Conservation (phyloP, 495 filamentous ascomycete species). For the Penicillium desertorum region DNA sequence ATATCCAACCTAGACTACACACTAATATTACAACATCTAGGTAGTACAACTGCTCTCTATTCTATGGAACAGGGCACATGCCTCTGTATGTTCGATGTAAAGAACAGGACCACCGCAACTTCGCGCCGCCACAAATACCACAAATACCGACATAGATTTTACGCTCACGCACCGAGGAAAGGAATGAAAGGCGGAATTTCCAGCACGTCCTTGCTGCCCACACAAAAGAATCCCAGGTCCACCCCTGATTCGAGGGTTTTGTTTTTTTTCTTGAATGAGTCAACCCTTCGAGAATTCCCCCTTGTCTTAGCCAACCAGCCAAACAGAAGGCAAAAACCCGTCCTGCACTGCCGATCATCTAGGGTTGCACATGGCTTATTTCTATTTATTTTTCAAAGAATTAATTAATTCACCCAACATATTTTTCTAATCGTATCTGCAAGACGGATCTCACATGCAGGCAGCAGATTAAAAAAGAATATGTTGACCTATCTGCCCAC, state of each 20-base stretch:
- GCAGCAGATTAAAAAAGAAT: constrained; percentile 1
- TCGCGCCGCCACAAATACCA: constrained; percentile 11
- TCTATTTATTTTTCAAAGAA: constrained; percentile 3
- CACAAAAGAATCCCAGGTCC: constrained; percentile 22
- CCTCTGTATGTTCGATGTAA: constrained; percentile 1
- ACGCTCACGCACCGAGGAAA: constrained; percentile 33
- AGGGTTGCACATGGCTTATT: constrained; percentile 31
- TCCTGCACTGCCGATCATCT: constrained; percentile 32
- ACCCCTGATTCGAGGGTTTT: constrained; percentile 24
- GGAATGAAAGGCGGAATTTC: constrained; percentile 21
- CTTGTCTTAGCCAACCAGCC: constrained; percentile 21
- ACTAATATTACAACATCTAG: neutral
- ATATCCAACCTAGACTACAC: neutral
- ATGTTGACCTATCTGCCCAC: neutral
- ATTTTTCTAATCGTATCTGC: constrained; percentile 1
- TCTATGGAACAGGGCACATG: neutral
- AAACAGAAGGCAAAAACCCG: constrained; percentile 5
- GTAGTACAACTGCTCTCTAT: neutral
- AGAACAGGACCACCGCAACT: constrained; percentile 2
- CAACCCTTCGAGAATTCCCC: constrained; percentile 25
- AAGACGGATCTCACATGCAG: constrained; percentile 16
- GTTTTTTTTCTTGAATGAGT: constrained; percentile 22
- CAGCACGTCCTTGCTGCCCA: constrained; percentile 26
- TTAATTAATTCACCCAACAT: neutral
- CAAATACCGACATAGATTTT: constrained; percentile 8